Conservation (phyloP, 768 basidiomycete genomes). For the Daedalea quercina region DNA sequence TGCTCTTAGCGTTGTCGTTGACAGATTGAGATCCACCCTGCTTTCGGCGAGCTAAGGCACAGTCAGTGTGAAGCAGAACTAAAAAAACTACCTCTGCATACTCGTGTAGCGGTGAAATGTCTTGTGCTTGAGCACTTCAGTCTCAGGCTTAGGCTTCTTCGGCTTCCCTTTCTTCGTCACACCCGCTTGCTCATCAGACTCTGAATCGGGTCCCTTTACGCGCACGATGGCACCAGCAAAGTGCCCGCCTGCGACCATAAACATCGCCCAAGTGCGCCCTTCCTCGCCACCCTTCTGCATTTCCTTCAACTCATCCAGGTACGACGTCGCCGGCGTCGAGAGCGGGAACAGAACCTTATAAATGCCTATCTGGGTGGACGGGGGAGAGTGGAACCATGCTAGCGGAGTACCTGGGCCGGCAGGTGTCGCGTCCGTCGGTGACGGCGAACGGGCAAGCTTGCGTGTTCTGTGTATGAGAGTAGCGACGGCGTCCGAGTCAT, state of each 20-base stretch:
- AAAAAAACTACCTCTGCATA: constrained; percentile 33
- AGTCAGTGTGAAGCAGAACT: neutral
- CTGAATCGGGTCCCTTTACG: constrained; percentile 44
- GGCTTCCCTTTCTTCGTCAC: constrained; percentile 31
- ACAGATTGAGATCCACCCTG: constrained; percentile 93
- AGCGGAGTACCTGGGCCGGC: constrained; percentile 56
- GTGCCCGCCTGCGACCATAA: constrained; percentile 97
- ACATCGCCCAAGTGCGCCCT: constrained; percentile 84
- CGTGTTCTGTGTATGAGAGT: constrained; percentile 43
- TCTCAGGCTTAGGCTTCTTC: constrained; percentile 66
- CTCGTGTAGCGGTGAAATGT: constrained; percentile 99
- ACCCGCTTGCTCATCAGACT: constrained; percentile 31
- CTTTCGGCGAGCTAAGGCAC: constrained; percentile 75
- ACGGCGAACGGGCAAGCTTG: constrained; percentile 33
- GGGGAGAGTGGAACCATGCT: constrained; percentile 86
- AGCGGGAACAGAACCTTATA: constrained; percentile 72
- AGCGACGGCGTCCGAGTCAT: constrained; percentile 58
- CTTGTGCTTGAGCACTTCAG: constrained; percentile 82
- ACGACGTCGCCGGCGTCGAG: constrained; percentile 30
- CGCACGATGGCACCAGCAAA: constrained; percentile 90
- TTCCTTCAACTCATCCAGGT: constrained; percentile 55
- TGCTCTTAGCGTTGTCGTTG: constrained; percentile 91
- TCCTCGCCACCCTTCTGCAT: constrained; percentile 49
- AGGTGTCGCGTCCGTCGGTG: constrained; percentile 35
- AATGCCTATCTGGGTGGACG: constrained; percentile 83